Percentiles rank a stretch among this genome's conserved stretches.
Conservation (phyloP, 306 rosid species). For the Alnus rubra region DNA sequence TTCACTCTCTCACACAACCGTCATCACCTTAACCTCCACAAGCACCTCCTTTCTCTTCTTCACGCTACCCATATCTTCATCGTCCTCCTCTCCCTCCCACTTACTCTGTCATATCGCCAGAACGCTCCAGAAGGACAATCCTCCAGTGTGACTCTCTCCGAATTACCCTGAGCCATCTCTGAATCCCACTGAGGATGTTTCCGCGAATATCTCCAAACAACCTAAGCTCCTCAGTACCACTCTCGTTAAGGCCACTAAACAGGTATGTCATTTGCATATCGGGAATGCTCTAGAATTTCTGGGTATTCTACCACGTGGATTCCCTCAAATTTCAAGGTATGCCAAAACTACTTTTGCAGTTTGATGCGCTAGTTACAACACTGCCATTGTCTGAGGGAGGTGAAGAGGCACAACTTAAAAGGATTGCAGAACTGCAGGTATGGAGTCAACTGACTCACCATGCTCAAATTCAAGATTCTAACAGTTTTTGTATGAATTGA, state of each 20-base stretch:
- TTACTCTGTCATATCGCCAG: neutral
- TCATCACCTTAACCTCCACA: too few species aligned
- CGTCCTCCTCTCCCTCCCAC: too few species aligned
- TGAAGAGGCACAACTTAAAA: slow-evolving; percentile 79
- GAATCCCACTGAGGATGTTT: slow-evolving; percentile 54
- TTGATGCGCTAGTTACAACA: slow-evolving; percentile 80
- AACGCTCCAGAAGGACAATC: slow-evolving; percentile 85
- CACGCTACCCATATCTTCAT: too few species aligned
- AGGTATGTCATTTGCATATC: slow-evolving; percentile 37
- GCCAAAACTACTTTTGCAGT: slow-evolving; percentile 40
- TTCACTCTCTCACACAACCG: too few species aligned
- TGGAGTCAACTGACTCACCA: slow-evolving; percentile 4
- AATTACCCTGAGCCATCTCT: slow-evolving; percentile 80
- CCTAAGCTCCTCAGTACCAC: slow-evolving; percentile 74
- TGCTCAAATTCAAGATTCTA: neutral
- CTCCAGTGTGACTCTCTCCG: slow-evolving; percentile 70
- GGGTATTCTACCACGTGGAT: neutral
- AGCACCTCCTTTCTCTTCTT: too few species aligned
- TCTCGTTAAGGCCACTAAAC: slow-evolving; percentile 85
- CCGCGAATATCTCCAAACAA: slow-evolving; percentile 54
- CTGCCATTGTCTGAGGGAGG: slow-evolving; percentile 77
- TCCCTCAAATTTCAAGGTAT: neutral
- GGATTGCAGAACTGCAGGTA: slow-evolving; percentile 86
- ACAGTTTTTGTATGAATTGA: slow-evolving; percentile 5
- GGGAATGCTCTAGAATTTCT: too few species aligned